Conservation (phyloP, 192 early-diverging fungal species). For the Podila horticola region DNA sequence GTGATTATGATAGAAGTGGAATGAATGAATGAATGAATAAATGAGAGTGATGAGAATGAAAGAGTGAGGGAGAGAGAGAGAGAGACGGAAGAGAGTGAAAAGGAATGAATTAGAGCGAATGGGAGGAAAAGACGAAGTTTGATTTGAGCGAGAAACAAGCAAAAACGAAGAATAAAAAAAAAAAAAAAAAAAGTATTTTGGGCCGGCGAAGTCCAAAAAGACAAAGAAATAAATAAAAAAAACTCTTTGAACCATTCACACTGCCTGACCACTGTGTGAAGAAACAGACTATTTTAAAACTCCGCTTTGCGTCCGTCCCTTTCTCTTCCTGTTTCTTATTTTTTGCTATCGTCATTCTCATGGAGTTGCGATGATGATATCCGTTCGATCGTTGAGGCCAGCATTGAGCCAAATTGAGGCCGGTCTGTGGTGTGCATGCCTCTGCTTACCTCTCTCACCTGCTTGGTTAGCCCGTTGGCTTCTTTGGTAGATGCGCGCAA, state of each 20-base stretch:
- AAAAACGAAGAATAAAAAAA: not conserved
- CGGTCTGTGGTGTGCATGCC: no score
- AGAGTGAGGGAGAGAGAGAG: not conserved
- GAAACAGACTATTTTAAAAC: no score
- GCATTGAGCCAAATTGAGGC: no score
- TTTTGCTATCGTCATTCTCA: not conserved
- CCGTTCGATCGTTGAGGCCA: not conserved
- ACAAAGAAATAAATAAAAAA: not conserved
- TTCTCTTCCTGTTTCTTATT: not conserved
- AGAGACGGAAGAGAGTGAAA: not conserved
- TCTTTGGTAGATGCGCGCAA: no score
- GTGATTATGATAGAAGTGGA: not conserved
- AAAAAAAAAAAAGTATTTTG: not conserved
- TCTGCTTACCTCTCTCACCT: no score
- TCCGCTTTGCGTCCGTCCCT: not conserved
- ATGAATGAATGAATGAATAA: not conserved
- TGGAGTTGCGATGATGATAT: not conserved
- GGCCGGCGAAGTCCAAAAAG: conserved; percentile 3
- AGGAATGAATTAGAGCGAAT: not conserved
- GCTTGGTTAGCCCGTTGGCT: no score
- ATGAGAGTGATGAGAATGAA: not conserved
- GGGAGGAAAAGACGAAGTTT: not conserved
- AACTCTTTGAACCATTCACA: not conserved
- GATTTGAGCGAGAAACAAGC: not conserved
- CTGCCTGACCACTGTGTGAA: no score